Base-by-base conservation (phyloP, 768 basidiomycete species). In the Pleurotus djamor region DNA sequence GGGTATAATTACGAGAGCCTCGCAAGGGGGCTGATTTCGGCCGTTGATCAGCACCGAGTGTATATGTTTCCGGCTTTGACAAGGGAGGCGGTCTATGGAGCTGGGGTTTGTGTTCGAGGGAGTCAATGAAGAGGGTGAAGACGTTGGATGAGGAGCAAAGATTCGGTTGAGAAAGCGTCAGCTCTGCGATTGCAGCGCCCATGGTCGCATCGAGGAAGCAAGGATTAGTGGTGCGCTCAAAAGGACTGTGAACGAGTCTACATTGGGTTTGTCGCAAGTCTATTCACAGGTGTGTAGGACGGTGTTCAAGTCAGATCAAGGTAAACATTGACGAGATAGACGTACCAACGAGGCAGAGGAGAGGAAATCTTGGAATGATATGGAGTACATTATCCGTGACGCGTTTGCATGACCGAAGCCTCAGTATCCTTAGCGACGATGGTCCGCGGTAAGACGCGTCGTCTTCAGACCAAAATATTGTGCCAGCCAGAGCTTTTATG, bases 341-440 rank as follows among this genome's bases (percentile, higher is more conserved):
- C 82, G 34, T 54, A 87, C 88, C 89, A 63, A 91, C 62, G 16
- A 82, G 81, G 32, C 80, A 81, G 32, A 91, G 80, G 37, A 89
- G 76, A 16, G 83, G 82, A 59, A 91, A 86, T 17, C 67, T 71
- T 47, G 60, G 38, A 0, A 91, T 71, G 35, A 71, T 62, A 2
- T 69, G 58, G 59, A 82, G 76, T 2, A 79, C 76, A 1, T 72
- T 63, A 63, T 83, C 67, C 16, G 78, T 75, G 59, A 91, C 72
- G 17, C 73, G 71, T 33, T 64, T 70, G 68, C 88, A 91, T 62
- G 82, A 74, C 57, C 79, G 71, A 7, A 91, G 75, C 51, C 76
- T 71, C 50, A 90, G 77, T 9, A 91, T 73, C 41, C 88, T 78
- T 17, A 91, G 76, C 4, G 74, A 71, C 80, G 84, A 86, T 2